A percentile compares a stretch with the other conserved stretches of the same genome.
Evolutionary conservation across 495 filamentous ascomycete genomes (phyloP).

Genomic region (Alectoria sarmentosa): DNA sequence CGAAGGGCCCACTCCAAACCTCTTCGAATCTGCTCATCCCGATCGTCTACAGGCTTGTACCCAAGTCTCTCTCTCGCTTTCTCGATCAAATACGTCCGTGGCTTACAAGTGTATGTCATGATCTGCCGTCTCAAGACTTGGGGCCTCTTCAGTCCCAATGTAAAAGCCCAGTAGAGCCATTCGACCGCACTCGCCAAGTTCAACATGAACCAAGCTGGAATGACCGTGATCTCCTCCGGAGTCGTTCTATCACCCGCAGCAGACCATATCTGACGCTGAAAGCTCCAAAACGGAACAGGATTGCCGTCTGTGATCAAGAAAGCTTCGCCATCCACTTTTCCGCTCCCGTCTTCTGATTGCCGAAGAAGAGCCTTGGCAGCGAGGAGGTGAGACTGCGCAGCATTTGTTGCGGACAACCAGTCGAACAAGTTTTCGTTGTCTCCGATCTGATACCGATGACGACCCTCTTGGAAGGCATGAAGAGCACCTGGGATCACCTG

Average conservation of each 20-base stretch:
- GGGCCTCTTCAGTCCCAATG: neutral
- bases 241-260: constrained; percentile 46
- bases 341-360: constrained; percentile 41
- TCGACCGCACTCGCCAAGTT: neutral
- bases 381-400: constrained; percentile 64
- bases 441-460: constrained; percentile 60
- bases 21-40: constrained; percentile 57
- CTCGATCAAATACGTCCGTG: constrained; percentile 37
- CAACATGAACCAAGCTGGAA: neutral
- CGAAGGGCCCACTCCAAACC: constrained; percentile 43
- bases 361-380: constrained; percentile 58
- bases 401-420: constrained; percentile 73
- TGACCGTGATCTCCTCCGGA: neutral
- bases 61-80: constrained; percentile 64
- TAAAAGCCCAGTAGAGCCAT: neutral
- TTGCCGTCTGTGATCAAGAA: constrained; percentile 61
- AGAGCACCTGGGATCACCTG: constrained; percentile 45
- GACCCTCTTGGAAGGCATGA: constrained; percentile 43
- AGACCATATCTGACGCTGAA: constrained; percentile 65
- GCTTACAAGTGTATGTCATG: constrained; percentile 50
- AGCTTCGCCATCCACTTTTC: constrained; percentile 64
- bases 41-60: constrained; percentile 53
- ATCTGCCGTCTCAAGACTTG: constrained; percentile 60
- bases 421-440: constrained; percentile 70
- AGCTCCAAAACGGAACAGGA: constrained; percentile 79